Percentiles rank a stretch among this genome's conserved stretches.
These are phyloP conservation scores for Acanthamoeba healyi DNA, from an alignment of 208 protist species.

Conservation along the genomic window DNA sequence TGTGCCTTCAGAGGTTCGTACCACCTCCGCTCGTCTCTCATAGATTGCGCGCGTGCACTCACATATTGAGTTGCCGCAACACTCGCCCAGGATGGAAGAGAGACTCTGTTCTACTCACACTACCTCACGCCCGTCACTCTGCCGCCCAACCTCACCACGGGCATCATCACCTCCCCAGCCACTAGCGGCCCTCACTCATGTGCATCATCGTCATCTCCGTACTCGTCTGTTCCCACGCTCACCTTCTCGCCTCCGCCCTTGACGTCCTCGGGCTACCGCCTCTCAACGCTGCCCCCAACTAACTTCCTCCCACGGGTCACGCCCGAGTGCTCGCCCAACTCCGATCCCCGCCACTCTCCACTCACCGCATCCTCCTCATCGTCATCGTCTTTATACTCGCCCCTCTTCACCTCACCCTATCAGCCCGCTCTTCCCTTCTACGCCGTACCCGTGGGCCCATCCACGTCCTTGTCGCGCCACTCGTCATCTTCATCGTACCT, in stretches of 20 bases:
- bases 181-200: neutral
- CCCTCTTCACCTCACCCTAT: neutral
- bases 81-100: neutral
- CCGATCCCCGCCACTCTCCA: neutral
- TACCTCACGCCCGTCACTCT: constrained; percentile 28
- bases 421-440: constrained; percentile 16
- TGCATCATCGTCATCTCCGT: neutral
- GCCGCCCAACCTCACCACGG: neutral
- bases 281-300: neutral
- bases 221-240: neutral
- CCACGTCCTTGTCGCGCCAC: neutral
- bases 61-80: neutral
- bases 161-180: neutral
- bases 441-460: neutral
- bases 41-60: neutral
- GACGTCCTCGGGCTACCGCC: neutral
- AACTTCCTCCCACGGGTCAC: neutral
- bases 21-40: neutral
- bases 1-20: neutral
- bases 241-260: constrained; percentile 14
- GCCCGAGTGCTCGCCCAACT: neutral
- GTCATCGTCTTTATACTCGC: neutral
- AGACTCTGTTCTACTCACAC: constrained; percentile 2
- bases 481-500: neutral
- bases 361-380: too few species aligned